phyloP scores from a whole-genome alignment of 345 rosid species.

The Citrus inodora region DNA sequence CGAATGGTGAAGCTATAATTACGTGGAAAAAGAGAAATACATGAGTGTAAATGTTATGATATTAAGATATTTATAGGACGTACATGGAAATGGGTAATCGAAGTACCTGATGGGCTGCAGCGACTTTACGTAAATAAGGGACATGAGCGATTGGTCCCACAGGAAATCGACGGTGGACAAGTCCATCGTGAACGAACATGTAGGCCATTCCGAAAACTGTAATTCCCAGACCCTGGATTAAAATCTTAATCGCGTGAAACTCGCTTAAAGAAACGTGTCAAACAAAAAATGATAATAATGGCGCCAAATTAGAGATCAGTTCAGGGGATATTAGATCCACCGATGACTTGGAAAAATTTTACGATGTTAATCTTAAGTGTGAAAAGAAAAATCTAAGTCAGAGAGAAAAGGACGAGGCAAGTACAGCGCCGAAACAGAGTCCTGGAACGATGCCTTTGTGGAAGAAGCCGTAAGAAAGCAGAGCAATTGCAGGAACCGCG shows the following conservation, averaged over 20 bases:
- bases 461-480: conserved; percentile 46
- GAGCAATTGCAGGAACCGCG: conserved; percentile 54
- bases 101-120: conserved; percentile 65
- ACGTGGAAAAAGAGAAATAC: not conserved
- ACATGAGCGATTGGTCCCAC: conserved; percentile 66
- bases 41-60: not conserved
- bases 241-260: too few relatives aligned
- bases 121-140: conserved; percentile 54
- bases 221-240: conserved; percentile 54
- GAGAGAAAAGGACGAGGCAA: conserved; percentile 2
- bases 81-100: not conserved
- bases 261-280: not conserved
- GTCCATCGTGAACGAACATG: conserved; percentile 73
- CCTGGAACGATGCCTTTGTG: conserved; percentile 53
- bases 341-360: not conserved
- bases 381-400: not conserved
- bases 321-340: not conserved
- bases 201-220: conserved; percentile 73
- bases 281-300: not conserved
- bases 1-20: conserved; percentile 53
- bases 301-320: not conserved
- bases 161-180: conserved; percentile 69
- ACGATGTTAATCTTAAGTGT: not conserved
- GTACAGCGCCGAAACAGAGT: conserved; percentile 67
- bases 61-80: not conserved